Base-by-base conservation (phyloP, 371 early-diverging fungal genomes). In the Mortierella sp. region DNA sequence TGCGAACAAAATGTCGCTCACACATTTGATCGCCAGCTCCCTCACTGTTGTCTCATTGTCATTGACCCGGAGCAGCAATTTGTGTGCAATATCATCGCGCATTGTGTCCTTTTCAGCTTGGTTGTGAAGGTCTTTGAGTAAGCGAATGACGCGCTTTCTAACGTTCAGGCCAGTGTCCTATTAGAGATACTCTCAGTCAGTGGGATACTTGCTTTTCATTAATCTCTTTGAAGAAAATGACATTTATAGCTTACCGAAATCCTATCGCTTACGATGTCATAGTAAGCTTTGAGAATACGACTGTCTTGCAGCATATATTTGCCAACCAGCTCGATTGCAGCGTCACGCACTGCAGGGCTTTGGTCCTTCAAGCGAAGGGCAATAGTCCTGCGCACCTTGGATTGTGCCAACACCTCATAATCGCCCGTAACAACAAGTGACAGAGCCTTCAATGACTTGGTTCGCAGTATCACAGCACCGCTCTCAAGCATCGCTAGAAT, bases 301-400 rank as follows among this genome's bases (percentile, higher is more conserved):
- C 82, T 80, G 46, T 91, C 88, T 60, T 85, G 86, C 11, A 88
- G 73, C 45, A 95, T 74, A 72, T 93, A 94, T 61, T 89, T 92
- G 11, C 97, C 95, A 4, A 97, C 84, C 16, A 97, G 80, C 44
- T 97, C 96, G 11, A 97, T 87, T 4, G 97, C 95, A 11, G 94
- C 94, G 83, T 97, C 97, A 44, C 98, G 89, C 1, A 98, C 98
- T 15, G 90, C 86, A 16, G 96, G 89, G 12, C 97, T 96, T 28
- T 82, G 81, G 69, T 98, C 98, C 52, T 91, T 87, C 16, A 97
- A 74, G 15, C 95, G 86, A 23, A 89, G 86, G 23, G 90, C 81
- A 26, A 98, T 88, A 0, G 92, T 86, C n/a, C 76, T 82, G 28
- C 88, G 89, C 29, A 96, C 88, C 45, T 85, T 90, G 15, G 72